A percentile compares a stretch with the other conserved stretches of the same genome.
Evolutionary conservation across 176 grass and related monocot species (phyloP).

Genomic region (Alloteropsis semialata): DNA sequence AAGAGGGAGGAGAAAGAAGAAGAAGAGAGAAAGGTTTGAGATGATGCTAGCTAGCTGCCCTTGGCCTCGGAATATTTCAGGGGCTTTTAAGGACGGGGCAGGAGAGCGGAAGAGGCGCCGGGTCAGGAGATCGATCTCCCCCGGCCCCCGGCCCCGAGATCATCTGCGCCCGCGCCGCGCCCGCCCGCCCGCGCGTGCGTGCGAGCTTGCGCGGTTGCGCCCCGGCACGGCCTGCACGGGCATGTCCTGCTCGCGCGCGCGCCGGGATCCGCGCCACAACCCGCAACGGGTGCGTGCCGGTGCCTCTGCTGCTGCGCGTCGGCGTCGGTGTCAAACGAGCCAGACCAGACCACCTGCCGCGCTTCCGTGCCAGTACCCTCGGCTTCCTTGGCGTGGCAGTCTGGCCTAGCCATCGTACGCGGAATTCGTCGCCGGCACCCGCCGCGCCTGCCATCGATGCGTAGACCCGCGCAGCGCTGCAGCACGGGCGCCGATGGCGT

Average conservation of each 20-base stretch:
- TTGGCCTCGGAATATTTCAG: slow-evolving; percentile 38
- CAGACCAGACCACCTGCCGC: neutral
- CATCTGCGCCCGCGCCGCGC: neutral
- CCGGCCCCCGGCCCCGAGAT: neutral
- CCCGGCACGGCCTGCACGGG: neutral
- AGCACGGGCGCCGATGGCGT: neutral
- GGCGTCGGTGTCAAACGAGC: neutral
- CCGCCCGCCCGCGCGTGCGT: neutral
- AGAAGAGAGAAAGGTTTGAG: neutral
- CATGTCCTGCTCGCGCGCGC: slow-evolving; percentile 10
- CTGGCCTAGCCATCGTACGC: slow-evolving; percentile 6
- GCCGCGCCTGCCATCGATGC: neutral
- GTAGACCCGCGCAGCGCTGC: neutral
- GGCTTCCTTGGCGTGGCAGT: slow-evolving; percentile 28
- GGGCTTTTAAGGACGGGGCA: slow-evolving; percentile 26
- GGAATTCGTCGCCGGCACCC: neutral
- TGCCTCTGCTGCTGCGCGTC: neutral
- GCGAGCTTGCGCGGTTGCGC: neutral
- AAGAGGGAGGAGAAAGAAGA: neutral
- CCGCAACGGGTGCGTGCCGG: neutral
- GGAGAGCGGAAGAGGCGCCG: slow-evolving; percentile 35
- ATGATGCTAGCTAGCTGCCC: neutral
- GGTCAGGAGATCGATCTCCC: slow-evolving; percentile 8
- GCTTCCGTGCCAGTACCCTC: neutral
- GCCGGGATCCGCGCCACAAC: neutral